Base-by-base conservation (phyloP, 345 rosid species). In the Eucalyptus marginata region DNA sequence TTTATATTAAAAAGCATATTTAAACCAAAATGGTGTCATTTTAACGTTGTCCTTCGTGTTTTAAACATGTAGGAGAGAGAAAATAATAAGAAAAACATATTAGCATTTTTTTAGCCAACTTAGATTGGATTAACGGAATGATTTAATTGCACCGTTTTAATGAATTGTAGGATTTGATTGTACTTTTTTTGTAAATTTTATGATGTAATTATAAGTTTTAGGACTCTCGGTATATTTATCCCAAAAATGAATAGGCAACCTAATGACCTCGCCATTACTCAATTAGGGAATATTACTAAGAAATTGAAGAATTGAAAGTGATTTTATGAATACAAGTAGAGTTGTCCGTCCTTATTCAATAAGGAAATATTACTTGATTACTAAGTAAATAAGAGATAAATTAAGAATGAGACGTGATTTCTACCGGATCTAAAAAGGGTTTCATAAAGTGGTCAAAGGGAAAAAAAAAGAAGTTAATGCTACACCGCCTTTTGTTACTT, bases 51-150 rank as follows among this genome's bases (percentile, higher is more conserved):
- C 29, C 29, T 0, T 24, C 62, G 0, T 56, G 29, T 56, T 56
- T 56, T 56, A 24, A 24, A 8, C 62, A 24, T 1, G 29, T 2
- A 22, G 27, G 3, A 56, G 62, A 56, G 27, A 10, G 13, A 56
- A 56, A 24, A 56, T 56, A 56, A 51, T 51, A 51, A 51, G 7
- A 51, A 51, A 51, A 15, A 2, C 1, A 2, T 15, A 16, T 50
- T 16, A 50, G 3, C 18, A 14, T 51, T 51, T 52, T 52, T 54
- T 52, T 0, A 7, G 7, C 2, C 58, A 52, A 18, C 4, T 18
- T 7, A 20, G 25, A 18, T 7, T 0, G 1, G 7, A 10, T 52
- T 8, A 3, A 17, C 0, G 2, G 0, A 7, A 52, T 7, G 58
- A 52, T 17, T 52, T 52, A 7, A 56, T 56, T 24, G 6, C 3